A percentile compares a stretch with the other conserved stretches of the same genome.
These are phyloP conservation scores for Paraphoma sp. DNA, from an alignment of 2,329 filamentous ascomycete species.

Conservation along the genomic window DNA sequence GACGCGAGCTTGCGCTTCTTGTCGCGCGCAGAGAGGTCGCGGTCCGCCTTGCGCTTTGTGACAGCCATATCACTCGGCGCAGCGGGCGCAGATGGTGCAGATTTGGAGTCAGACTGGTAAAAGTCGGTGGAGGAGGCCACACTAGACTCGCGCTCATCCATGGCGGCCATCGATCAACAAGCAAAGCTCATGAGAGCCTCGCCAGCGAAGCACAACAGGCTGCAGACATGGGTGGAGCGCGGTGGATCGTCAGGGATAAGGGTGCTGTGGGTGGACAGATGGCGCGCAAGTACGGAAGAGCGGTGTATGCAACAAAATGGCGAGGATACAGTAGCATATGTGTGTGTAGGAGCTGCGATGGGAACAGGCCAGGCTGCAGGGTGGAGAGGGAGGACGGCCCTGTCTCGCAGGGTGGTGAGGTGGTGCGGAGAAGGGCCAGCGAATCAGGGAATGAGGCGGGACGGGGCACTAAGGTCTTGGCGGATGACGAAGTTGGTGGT, in stretches of 20 bases:
- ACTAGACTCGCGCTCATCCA: constrained; percentile 44
- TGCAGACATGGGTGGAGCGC: constrained; percentile 34
- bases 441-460: constrained; percentile 8
- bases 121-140: constrained; percentile 46
- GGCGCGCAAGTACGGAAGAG: background rate
- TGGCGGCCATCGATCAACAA: constrained; percentile 27
- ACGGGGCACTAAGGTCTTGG: background rate
- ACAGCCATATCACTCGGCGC: constrained; percentile 16
- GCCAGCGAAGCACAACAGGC: constrained; percentile 29
- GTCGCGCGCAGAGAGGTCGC: constrained; percentile 23
- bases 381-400: background rate
- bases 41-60: constrained; percentile 47
- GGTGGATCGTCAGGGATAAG: constrained; percentile 7
- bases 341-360: background rate
- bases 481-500: constrained; percentile 6
- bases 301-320: background rate
- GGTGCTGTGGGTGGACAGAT: constrained; percentile 6
- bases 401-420: constrained; percentile 1
- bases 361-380: background rate
- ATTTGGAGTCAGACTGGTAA: constrained; percentile 37
- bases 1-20: constrained; percentile 44
- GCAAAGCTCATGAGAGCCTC: constrained; percentile 41
- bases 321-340: background rate
- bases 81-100: constrained; percentile 19
- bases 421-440: constrained; percentile 4